Percentiles rank a stretch among this genome's conserved stretches.
Evolutionary conservation across 805 yeast species (phyloP).

Genomic region (Saturnispora hagleri): DNA sequence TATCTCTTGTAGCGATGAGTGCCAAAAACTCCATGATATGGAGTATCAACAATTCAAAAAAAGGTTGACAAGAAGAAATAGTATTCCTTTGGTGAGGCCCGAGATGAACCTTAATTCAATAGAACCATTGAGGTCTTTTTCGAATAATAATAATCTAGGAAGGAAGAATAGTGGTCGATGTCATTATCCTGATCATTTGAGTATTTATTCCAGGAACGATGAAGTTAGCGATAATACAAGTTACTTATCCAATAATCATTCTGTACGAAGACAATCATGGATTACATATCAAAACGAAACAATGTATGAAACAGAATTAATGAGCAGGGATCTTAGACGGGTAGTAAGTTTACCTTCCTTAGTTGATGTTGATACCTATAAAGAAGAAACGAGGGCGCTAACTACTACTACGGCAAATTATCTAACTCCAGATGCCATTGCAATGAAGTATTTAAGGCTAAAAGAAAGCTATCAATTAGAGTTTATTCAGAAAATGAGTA

Average conservation of each 20-base stretch:
- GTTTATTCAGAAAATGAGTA: constrained; percentile 6
- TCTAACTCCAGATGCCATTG: constrained; percentile 14
- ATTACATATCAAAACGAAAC: constrained; percentile 6
- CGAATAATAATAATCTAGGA: constrained; percentile 13
- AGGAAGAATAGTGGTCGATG: constrained; percentile 5
- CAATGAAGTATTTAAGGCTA: constrained; percentile 11
- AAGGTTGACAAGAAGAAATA: constrained; percentile 29
- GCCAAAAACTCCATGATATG: constrained; percentile 10
- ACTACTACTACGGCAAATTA: constrained; percentile 5
- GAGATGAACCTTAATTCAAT: constrained; percentile 27
- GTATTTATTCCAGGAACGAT: neutral
- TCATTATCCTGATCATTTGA: neutral
- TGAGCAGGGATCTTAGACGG: neutral
- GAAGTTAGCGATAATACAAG: constrained; percentile 3
- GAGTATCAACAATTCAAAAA: constrained; percentile 17
- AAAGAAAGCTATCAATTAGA: constrained; percentile 10
- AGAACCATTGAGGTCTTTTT: constrained; percentile 2
- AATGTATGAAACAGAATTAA: constrained; percentile 1
- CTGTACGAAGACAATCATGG: constrained; percentile 2
- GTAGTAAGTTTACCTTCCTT: constrained; percentile 2
- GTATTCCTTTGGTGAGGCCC: constrained; percentile 29
- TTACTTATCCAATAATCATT: neutral
- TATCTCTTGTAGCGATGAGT: neutral
- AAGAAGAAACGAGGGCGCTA: constrained; percentile 4
- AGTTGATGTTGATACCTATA: neutral